Conservation (phyloP, 2,329 filamentous ascomycete genomes). For the Fusarium camptoceras region DNA sequence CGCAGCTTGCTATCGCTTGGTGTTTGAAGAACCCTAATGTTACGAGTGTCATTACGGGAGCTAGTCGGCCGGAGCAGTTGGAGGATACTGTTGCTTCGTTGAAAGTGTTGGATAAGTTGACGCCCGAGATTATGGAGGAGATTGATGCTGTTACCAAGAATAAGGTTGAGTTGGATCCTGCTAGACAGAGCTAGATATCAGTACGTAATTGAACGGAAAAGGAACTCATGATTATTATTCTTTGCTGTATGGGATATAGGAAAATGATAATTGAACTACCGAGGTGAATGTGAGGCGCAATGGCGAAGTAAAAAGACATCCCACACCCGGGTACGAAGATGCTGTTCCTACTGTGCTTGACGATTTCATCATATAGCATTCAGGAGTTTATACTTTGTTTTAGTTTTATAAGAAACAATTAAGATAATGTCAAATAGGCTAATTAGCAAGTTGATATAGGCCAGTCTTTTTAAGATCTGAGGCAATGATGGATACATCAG, state of each 20-base stretch:
- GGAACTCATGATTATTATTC: neutral
- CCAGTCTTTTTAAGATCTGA: neutral
- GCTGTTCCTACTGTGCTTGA: neutral
- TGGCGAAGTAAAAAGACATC: neutral
- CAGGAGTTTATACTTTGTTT: neutral
- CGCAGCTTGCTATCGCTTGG: slow-evolving; percentile 65
- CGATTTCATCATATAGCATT: accelerated
- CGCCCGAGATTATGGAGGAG: slow-evolving; percentile 61
- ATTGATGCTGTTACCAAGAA: slow-evolving; percentile 60
- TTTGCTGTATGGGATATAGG: accelerated
- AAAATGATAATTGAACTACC: neutral
- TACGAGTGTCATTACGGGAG: slow-evolving; percentile 64
- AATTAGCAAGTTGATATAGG: neutral
- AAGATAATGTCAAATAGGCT: neutral
- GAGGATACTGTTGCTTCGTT: slow-evolving; percentile 63
- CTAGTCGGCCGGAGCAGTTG: slow-evolving; percentile 63
- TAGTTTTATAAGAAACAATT: neutral
- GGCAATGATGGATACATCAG: neutral
- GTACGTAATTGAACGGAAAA: neutral
- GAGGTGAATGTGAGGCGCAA: neutral
- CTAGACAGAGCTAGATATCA: slow-evolving; percentile 36
- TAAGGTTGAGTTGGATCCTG: slow-evolving; percentile 45
- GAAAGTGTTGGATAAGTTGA: slow-evolving; percentile 60
- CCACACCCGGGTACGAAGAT: no score
- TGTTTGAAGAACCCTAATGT: slow-evolving; percentile 66